Evolutionary conservation across 257 asterid species (phyloP).

Genomic region (Catharanthus roseus): DNA sequence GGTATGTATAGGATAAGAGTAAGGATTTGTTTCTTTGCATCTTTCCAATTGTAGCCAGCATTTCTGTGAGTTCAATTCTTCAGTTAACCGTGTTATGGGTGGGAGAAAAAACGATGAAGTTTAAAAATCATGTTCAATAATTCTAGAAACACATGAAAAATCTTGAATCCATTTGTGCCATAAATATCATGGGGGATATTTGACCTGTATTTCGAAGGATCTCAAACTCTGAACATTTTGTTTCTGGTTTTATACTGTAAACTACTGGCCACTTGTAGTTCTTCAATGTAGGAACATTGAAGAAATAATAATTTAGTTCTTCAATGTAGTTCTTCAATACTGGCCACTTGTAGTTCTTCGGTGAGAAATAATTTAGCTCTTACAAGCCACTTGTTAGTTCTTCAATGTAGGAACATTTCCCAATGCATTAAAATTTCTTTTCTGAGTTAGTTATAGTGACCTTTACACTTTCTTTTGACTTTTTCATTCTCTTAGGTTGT

Average conservation of each 20-base stretch:
- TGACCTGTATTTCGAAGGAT: background rate
- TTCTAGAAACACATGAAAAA: background rate
- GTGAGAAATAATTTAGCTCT: background rate
- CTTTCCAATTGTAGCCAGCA: background rate
- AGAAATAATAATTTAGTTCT: background rate
- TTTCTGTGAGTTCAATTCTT: background rate
- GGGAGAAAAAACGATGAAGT: background rate
- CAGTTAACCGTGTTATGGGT: background rate
- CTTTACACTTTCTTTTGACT: background rate
- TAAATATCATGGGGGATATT: background rate
- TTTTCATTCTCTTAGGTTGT: background rate
- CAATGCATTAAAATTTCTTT: background rate
- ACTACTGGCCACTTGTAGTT: background rate
- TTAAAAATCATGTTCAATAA: background rate
- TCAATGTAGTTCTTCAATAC: background rate
- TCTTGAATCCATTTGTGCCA: background rate
- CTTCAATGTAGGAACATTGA: too few relatives aligned
- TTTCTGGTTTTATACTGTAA: background rate
- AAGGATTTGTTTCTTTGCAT: background rate
- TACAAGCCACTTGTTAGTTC: background rate
- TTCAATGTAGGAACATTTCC: background rate
- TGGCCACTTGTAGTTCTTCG: background rate
- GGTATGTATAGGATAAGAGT: background rate
- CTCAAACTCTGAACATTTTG: background rate
- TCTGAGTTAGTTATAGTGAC: background rate